phyloP scores from a whole-genome alignment of 768 basidiomycete genomes.

The Favolaschia claudopus region DNA sequence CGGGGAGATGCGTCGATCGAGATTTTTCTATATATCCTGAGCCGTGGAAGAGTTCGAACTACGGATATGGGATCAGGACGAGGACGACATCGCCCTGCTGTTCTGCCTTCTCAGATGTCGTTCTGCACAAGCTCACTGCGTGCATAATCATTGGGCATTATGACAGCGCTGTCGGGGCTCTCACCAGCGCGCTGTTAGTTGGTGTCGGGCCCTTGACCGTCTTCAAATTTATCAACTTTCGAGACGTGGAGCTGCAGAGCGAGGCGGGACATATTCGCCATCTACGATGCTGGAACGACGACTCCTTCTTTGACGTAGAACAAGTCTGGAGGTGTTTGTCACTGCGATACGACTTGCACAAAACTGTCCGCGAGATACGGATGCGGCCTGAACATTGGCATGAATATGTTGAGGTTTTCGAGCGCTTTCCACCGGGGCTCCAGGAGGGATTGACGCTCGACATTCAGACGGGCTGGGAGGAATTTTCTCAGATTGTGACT shows the following conservation, averaged over 20 bases:
- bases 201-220: background rate
- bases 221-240: background rate
- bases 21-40: background rate
- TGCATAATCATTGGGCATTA: background rate
- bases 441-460: background rate
- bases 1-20: background rate
- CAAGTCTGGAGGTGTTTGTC: conserved; percentile 1
- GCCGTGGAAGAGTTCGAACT: conserved; percentile 3
- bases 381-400: background rate
- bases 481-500: too few relatives aligned
- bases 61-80: background rate
- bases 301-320: background rate
- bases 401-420: background rate
- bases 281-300: conserved; percentile 1
- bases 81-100: background rate
- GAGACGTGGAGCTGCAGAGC: background rate
- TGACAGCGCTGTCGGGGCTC: background rate
- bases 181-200: background rate
- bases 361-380: conserved; percentile 5
- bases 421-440: background rate
- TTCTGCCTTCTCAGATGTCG: conserved; percentile 8
- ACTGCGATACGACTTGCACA: background rate
- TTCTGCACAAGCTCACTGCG: background rate
- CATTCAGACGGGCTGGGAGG: background rate
- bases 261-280: background rate